phyloP scores from a whole-genome alignment of 441 rosid species.

The Aleurites moluccanus region DNA sequence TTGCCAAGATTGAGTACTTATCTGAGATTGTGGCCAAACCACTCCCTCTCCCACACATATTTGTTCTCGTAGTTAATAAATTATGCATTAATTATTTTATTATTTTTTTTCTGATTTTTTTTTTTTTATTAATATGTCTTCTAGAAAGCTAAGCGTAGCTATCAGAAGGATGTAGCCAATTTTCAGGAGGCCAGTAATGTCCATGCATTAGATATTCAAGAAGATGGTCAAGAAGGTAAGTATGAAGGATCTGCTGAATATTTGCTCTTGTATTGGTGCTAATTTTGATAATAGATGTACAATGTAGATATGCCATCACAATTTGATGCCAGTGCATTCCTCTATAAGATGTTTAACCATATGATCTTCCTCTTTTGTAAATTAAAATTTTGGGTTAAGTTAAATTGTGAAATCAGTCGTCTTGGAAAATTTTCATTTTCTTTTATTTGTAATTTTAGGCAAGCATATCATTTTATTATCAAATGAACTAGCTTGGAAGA shows the following conservation, averaged over 20 bases:
- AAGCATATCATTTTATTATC: neutral
- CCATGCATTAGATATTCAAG: conserved; percentile 47
- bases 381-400: conserved; percentile 5
- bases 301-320: neutral
- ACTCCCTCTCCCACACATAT: neutral
- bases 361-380: conserved; percentile 5
- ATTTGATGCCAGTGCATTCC: neutral
- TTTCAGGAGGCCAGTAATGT: conserved; percentile 54
- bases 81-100: neutral
- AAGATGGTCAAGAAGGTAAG: conserved; percentile 55
- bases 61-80: neutral
- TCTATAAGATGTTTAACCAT: neutral
- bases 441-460: neutral
- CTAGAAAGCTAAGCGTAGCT: conserved; percentile 90
- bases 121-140: conserved; percentile 17
- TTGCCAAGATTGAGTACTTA: neutral
- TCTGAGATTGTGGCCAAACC: neutral
- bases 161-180: conserved; percentile 81
- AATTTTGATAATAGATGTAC: neutral
- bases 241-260: conserved; percentile 14
- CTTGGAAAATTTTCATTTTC: neutral
- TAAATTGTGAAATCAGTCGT: neutral
- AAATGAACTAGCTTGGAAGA: neutral
- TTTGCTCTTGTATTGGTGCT: conserved; percentile 7
- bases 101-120: neutral